Evolutionary conservation across 441 rosid species (phyloP).

Genomic region (Adansonia gregorii): DNA sequence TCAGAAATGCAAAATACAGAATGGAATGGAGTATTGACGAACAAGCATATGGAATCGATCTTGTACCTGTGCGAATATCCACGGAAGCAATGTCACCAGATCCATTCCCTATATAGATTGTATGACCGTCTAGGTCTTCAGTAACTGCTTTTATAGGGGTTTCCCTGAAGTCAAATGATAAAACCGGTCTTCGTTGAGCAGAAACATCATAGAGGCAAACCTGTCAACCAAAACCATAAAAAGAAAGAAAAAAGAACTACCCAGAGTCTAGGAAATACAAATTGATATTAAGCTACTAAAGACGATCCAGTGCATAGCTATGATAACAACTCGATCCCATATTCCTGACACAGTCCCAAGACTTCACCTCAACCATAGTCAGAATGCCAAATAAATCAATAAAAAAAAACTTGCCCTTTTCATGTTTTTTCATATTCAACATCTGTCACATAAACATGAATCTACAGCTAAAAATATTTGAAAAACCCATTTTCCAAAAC

Average conservation of each 20-base stretch:
- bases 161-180: constrained; percentile 81
- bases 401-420: neutral
- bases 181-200: constrained; percentile 88
- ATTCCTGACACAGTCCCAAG: neutral
- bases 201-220: constrained; percentile 87
- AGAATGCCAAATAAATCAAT: neutral
- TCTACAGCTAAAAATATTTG: neutral
- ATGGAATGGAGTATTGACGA: constrained; percentile 6
- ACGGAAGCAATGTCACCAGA: constrained; percentile 89
- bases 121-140: constrained; percentile 80
- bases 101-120: constrained; percentile 80
- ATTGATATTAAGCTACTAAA: neutral
- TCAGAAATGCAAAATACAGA: neutral
- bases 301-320: neutral
- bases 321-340: neutral
- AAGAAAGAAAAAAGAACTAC: neutral
- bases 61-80: constrained; percentile 81
- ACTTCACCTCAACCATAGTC: neutral
- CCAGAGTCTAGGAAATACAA: neutral
- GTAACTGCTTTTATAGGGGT: constrained; percentile 71
- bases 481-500: constrained; percentile 5
- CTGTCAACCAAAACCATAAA: constrained; percentile 41
- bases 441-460: neutral
- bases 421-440: neutral
- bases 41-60: neutral